These are phyloP conservation scores for Fusarium stilboides DNA, from an alignment of 2,329 filamentous ascomycete species.

Conservation along the genomic window DNA sequence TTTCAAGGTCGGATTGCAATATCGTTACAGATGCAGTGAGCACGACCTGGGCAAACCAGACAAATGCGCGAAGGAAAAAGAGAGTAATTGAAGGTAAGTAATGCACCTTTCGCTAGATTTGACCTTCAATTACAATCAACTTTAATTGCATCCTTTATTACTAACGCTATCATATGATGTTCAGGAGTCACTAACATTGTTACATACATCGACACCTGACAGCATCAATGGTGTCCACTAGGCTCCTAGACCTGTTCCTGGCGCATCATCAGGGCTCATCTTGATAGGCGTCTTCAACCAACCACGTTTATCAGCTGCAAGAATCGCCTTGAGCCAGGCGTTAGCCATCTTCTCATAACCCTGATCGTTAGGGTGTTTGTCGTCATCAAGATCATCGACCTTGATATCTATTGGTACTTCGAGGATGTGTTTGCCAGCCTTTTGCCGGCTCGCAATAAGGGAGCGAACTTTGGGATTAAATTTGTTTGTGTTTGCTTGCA, in stretches of 20 bases:
- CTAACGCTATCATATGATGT: too few relatives aligned
- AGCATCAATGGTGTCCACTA: neutral
- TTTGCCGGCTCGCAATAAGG: slow-evolving; percentile 11
- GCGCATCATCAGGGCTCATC: slow-evolving; percentile 22
- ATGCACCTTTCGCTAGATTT: too few relatives aligned
- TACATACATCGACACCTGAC: too few relatives aligned
- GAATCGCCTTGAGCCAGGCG: slow-evolving; percentile 36
- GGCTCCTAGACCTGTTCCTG: slow-evolving; percentile 17
- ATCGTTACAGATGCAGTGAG: neutral
- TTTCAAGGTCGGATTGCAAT: neutral
- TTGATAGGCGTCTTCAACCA: slow-evolving; percentile 32
- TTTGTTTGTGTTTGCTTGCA: slow-evolving; percentile 36
- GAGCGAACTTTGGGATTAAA: slow-evolving; percentile 28
- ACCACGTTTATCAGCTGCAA: slow-evolving; percentile 24
- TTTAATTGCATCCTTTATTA: too few relatives aligned
- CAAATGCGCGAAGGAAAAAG: too few relatives aligned
- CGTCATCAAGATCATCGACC: slow-evolving; percentile 23
- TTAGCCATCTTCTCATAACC: slow-evolving; percentile 40
- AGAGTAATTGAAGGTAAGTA: too few relatives aligned
- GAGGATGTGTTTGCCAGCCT: slow-evolving; percentile 20
- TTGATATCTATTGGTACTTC: slow-evolving; percentile 30
- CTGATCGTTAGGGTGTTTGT: slow-evolving; percentile 35
- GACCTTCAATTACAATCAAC: too few relatives aligned
- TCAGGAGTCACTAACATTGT: too few relatives aligned
- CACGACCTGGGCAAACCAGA: neutral